Evolutionary conservation across 2,329 filamentous ascomycete genomes (phyloP), one percentile per base, ranked within the genome.

Genomic region (Fusarium zealandicum): DNA sequence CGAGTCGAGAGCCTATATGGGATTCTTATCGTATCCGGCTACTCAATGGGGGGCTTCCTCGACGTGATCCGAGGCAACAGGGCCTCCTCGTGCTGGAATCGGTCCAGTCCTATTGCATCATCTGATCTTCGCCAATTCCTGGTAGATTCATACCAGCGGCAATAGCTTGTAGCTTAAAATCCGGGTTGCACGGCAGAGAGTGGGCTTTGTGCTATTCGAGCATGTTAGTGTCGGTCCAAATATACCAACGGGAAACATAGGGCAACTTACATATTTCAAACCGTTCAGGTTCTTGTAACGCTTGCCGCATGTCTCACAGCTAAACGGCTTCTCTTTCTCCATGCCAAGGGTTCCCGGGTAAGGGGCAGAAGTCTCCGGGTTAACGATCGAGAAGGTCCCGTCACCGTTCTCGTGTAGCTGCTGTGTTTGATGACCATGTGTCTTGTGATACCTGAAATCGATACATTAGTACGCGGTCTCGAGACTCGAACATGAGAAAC

Each of bases 241-340:
- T 5, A 31, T 18, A 6, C n/a, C 16, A 22, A 25, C n/a, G 25
- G 35, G 14, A 11, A 11, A 7, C 9, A 9, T 9, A 8, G 10
- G 6, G 13, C 6, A 32, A 77, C 85, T 75, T 76, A 88, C 85
- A 72, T 99, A 99, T 86, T 99, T 99, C 59, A 99, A 84, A 6
- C 95, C 95, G 75, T 99, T 99, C 57, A 99, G 76, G 71, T 99
- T 99, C 86, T 99, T 99, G 79, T 99, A 99, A 45, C 95, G 90
- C 80, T 99, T 99, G 68, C 93, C 93, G 72, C 95, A 99, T 10
- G 92, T 89, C 63, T 98, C 93, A 74, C 95, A 99, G 70, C 93
- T 93, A 73, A 98, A 98, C 3, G 95, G 95, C 79, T 99, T 99
- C 79, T 98, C 93, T 74, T 98, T 99, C 77, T 99, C 95, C 95